Evolutionary conservation across 2,329 filamentous ascomycete genomes (phyloP).

Genomic region (Lachnellula subtilissima): DNA sequence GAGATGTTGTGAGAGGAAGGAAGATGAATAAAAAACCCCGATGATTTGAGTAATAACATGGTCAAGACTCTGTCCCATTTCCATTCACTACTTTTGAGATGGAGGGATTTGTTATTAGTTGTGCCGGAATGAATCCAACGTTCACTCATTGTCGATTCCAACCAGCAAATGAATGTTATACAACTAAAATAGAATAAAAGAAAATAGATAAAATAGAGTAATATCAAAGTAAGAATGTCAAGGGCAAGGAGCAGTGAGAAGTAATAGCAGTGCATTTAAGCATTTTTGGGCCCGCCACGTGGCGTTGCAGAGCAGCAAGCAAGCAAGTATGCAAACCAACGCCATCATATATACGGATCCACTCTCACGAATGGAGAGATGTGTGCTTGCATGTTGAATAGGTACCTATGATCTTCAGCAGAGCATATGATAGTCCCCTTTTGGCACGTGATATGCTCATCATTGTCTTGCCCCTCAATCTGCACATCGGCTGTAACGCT

Average conservation of each 20-base stretch:
- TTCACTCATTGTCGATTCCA: not conserved
- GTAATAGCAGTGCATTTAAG: not conserved
- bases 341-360: conserved; percentile 1
- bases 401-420: not conserved
- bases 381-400: not conserved
- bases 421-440: not conserved
- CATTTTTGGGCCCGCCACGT: conserved; percentile 9
- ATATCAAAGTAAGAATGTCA: conserved; percentile 5
- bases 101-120: not conserved
- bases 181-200: not conserved
- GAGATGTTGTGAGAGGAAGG: not conserved
- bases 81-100: not conserved
- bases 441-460: conserved; percentile 3
- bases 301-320: conserved; percentile 1
- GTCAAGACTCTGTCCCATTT: not conserved
- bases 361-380: conserved; percentile 1
- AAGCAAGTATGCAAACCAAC: conserved; percentile 1
- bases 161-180: not conserved
- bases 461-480: not conserved
- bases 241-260: not conserved
- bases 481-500: not conserved
- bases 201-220: not conserved
- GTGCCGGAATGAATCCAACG: conserved; percentile 1
- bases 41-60: not conserved
- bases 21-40: not conserved